Percentiles rank a stretch among this genome's conserved stretches.
Conservation (phyloP, 305 asterid genomes). For the Solanum aculeatissimum region DNA sequence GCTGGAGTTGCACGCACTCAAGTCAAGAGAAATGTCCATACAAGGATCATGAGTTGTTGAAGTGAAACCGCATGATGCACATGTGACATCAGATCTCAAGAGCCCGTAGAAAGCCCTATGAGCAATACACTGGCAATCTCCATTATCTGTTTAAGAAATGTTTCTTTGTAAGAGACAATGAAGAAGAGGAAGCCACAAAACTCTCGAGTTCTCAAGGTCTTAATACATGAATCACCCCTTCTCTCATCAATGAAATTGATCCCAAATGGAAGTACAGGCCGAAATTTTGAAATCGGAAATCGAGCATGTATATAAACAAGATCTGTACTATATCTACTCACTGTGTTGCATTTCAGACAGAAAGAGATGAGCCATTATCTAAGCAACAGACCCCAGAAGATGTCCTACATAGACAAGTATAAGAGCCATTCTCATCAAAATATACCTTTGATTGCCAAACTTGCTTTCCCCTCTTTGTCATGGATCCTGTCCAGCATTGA, state of each 20-base stretch:
- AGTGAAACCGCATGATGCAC: conserved; percentile 62
- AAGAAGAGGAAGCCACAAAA: not conserved
- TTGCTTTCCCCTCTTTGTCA: conserved; percentile 52
- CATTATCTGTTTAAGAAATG: conserved; percentile 36
- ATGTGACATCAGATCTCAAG: conserved; percentile 68
- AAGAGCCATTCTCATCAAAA: not conserved
- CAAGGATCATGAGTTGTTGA: conserved; percentile 73
- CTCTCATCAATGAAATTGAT: not conserved
- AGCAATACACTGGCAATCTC: conserved; percentile 61
- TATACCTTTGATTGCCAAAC: conserved; percentile 39
- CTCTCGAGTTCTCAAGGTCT: not conserved
- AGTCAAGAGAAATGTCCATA: conserved; percentile 58
- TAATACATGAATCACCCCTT: not conserved
- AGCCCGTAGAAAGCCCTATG: conserved; percentile 57
- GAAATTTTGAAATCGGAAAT: not conserved
- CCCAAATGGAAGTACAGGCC: not conserved
- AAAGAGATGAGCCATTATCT: not conserved
- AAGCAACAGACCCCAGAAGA: not conserved
- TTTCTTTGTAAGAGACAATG: conserved; percentile 10
- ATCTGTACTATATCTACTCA: not conserved
- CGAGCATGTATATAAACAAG: not conserved
- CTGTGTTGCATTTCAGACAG: not conserved
- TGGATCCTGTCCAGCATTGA: conserved; percentile 63
- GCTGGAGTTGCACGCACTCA: conserved; percentile 14
- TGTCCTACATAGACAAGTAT: not conserved